Base-by-base conservation (phyloP, 2,329 filamentous ascomycete species). In the Ceratocystis papillata region DNA sequence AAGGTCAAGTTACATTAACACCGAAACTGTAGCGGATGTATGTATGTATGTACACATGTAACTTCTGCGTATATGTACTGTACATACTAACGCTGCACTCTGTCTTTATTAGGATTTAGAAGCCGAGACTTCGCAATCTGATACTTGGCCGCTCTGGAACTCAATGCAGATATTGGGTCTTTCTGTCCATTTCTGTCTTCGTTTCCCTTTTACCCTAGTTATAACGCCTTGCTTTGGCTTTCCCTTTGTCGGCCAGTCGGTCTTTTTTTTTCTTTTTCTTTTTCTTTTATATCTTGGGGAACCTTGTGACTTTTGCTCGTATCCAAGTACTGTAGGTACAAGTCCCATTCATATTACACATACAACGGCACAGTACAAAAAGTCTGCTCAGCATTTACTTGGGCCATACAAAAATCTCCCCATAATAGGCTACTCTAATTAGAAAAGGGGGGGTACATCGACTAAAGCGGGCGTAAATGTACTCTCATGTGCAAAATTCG, bases 401-500 rank as follows among this genome's bases (percentile, higher is more conserved):
- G 37, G 37, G 2, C 37, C 37, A 37, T 37, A 37, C 30, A 37
- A 37, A 37, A 3, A 37, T 12, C 37, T 12, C 37, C 2, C 37
- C 8, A 37, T 37, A 37, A 37, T 37, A 37, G 37, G 37, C 37
- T 37, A 37, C 37, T 37, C 37, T 10, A 25, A 20, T 25, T 6
- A 53, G 17, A n/a, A 37, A 17, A 55, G 22, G 41, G 25, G 60
- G 44, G 61, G 44, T 63, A 63, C 61, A 63, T 63, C 1, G 25
- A 48, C 46, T 30, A 63, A 63, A 45, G 44, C 22, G 10, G 25
- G 48, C 20, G 45, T 7, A 48, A 30, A 30, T 63, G 61, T 63
- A 50, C 41, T 25, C 44, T 48, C 22, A 20, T 59, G 53, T 37
- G 28, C 53, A 59, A 59, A 59, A 59, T 59, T 59, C 22, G 53